phyloP scores from a whole-genome alignment of 192 early-diverging fungal genomes.

The Coemansia asiatica region DNA sequence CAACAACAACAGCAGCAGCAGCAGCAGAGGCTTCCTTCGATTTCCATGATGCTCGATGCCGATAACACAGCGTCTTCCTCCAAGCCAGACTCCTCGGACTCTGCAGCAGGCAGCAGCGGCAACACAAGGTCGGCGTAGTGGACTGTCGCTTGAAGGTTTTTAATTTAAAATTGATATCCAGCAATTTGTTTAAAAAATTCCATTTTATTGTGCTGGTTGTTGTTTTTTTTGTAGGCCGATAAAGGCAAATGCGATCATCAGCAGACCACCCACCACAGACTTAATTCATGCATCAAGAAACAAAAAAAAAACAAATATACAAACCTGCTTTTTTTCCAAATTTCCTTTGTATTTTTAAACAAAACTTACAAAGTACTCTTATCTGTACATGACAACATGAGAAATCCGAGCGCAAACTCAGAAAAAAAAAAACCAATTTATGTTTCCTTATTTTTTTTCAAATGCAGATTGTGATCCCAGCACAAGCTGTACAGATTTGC shows the following conservation, averaged over 20 bases:
- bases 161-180: no score
- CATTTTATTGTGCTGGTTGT: no score
- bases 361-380: no score
- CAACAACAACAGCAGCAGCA: neutral
- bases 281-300: no score
- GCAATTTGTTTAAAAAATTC: no score
- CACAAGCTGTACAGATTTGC: neutral
- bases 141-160: no score
- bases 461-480: neutral
- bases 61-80: slow-evolving; percentile 4
- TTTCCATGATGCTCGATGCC: slow-evolving; percentile 27
- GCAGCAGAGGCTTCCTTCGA: slow-evolving; percentile 30
- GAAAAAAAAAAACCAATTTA: neutral
- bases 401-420: neutral
- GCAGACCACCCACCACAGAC: no score
- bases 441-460: neutral
- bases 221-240: no score
- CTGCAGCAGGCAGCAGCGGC: neutral
- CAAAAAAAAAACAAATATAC: neutral
- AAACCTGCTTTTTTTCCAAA: no score
- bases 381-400: no score
- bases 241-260: no score
- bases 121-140: neutral
- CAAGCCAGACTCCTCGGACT: neutral
- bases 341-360: no score